These are phyloP conservation scores for Solanum sitiens DNA, from an alignment of 257 asterid species.

Conservation along the genomic window DNA sequence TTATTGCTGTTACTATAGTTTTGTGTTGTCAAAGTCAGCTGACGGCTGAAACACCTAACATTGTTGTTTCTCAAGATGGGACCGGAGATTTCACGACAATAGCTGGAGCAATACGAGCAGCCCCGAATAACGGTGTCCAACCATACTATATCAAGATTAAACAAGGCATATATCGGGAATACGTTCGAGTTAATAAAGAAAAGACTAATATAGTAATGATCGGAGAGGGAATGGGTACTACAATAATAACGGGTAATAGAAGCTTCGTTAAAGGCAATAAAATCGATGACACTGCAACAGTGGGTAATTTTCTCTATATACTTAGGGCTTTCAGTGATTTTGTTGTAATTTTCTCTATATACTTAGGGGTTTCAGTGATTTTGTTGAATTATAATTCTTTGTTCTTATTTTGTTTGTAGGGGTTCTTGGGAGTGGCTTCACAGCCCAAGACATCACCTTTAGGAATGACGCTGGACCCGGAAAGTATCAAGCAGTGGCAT, in stretches of 20 bases:
- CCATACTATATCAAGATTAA: background rate
- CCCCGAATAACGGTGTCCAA: background rate
- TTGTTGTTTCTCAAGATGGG: background rate
- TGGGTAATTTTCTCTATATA: background rate
- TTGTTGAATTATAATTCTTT: background rate
- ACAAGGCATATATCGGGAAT: background rate
- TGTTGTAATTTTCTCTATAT: background rate
- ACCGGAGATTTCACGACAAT: background rate
- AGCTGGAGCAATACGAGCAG: background rate
- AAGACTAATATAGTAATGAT: background rate
- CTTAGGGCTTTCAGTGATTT: background rate
- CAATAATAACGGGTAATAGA: background rate
- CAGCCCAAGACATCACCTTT: background rate
- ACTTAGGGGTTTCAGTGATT: background rate
- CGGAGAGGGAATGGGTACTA: background rate
- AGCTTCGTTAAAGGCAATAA: background rate
- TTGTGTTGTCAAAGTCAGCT: background rate
- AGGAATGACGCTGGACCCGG: background rate
- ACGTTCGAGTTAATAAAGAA: background rate
- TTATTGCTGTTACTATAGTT: background rate
- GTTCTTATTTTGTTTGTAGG: background rate
- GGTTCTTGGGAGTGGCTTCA: background rate
- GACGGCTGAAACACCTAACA: background rate
- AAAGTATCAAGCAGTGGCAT: background rate
- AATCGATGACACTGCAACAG: background rate